A percentile compares a stretch with the other conserved stretches of the same genome.
Evolutionary conservation across 1,284 basidiomycete species (phyloP).

Genomic region (Tilletia horrida): DNA sequence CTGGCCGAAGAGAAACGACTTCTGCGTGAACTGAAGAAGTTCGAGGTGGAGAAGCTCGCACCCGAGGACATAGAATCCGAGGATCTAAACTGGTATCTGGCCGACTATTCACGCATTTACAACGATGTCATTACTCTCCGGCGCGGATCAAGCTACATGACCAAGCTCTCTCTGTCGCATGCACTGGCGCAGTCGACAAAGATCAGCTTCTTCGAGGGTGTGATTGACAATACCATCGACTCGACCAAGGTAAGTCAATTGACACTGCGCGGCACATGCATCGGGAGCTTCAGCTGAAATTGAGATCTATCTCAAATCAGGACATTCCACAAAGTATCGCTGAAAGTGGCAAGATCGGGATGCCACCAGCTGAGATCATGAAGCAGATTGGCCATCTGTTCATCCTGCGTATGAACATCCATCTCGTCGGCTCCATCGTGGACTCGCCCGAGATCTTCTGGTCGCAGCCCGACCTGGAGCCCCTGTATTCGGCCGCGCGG

Average conservation of each 20-base stretch:
- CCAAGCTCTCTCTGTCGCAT: conserved; percentile 89
- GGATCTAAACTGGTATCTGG: conserved; percentile 94
- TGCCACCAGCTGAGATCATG: conserved; percentile 77
- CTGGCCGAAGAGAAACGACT: conserved; percentile 85
- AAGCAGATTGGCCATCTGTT: conserved; percentile 88
- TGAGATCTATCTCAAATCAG: conserved; percentile 16
- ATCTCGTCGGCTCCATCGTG: conserved; percentile 88
- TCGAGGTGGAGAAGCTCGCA: conserved; percentile 78
- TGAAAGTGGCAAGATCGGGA: conserved; percentile 82
- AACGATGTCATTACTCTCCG: conserved; percentile 96
- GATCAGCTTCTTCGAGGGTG: conserved; percentile 71
- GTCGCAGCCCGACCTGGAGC: conserved; percentile 77
- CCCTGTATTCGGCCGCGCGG: conserved; percentile 81
- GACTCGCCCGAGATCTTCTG: conserved; percentile 95
- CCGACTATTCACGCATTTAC: conserved; percentile 88
- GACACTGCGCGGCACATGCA: too few species aligned
- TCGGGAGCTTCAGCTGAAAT: too few species aligned
- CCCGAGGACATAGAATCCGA: conserved; percentile 70
- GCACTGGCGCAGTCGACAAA: conserved; percentile 94
- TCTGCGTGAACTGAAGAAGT: conserved; percentile 75
- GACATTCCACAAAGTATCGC: conserved; percentile 90
- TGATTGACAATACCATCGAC: conserved; percentile 89
- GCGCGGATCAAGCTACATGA: conserved; percentile 94
- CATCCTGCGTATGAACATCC: conserved; percentile 88
- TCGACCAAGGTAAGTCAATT: conserved; percentile 67